Percentiles rank a stretch among this genome's conserved stretches.
These are phyloP conservation scores for Aspergillus sp. DNA, from an alignment of 2,329 filamentous ascomycete genomes.

Conservation along the genomic window DNA sequence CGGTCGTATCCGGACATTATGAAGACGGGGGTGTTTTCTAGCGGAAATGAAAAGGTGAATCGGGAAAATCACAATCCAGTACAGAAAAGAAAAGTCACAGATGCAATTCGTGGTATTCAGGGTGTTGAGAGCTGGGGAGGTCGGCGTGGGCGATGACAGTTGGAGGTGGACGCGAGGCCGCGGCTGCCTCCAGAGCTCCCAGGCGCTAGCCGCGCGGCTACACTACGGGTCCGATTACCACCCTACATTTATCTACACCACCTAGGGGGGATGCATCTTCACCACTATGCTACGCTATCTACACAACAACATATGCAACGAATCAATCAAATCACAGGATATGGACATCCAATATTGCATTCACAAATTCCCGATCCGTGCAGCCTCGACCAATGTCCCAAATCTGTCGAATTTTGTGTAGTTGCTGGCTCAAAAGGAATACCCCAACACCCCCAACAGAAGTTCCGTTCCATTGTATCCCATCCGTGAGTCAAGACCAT, in stretches of 20 bases:
- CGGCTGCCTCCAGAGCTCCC: constrained; percentile 25
- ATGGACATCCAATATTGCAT: constrained; percentile 30
- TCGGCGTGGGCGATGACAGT: constrained; percentile 23
- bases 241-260: background rate
- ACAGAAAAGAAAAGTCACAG: background rate
- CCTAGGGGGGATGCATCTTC: background rate
- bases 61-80: constrained; percentile 3
- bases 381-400: constrained; percentile 22
- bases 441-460: constrained; percentile 39
- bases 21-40: constrained; percentile 9
- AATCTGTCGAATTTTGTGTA: constrained; percentile 16
- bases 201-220: constrained; percentile 26
- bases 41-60: constrained; percentile 5
- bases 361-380: constrained; percentile 28
- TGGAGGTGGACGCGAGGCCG: constrained; percentile 25
- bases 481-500: constrained; percentile 38
- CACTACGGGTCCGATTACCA: constrained; percentile 2
- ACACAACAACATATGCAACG: constrained; percentile 4
- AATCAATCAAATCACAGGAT: constrained; percentile 13
- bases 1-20: constrained; percentile 92
- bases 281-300: constrained; percentile 2
- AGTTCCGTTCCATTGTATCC: constrained; percentile 37
- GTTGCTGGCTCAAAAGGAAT: constrained; percentile 33
- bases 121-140: constrained; percentile 12
- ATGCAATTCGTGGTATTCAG: constrained; percentile 16